Evolutionary conservation across 2,329 filamentous ascomycete species (phyloP).

Genomic region (Curvularia hawaiiensis): DNA sequence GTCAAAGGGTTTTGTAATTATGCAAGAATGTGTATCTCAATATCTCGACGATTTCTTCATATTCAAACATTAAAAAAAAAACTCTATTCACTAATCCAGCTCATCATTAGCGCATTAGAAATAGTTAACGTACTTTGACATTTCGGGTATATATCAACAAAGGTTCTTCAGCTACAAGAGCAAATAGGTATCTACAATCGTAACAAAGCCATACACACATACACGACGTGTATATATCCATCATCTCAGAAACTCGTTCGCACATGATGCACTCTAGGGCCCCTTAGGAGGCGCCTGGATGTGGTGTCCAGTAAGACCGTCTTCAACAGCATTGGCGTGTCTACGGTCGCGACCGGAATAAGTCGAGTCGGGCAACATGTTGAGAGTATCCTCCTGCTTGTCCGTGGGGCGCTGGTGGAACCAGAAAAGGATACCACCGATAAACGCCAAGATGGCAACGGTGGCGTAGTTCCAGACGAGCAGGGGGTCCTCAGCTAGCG

Average conservation of each 20-base stretch:
- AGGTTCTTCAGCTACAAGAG: constrained; percentile 1
- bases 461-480: constrained; percentile 74
- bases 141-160: not conserved
- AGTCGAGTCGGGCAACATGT: constrained; percentile 58
- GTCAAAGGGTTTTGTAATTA: not conserved
- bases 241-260: not conserved
- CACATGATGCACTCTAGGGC: not conserved
- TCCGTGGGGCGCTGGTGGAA: constrained; percentile 69
- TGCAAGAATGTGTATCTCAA: not conserved
- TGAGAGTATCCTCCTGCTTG: constrained; percentile 69
- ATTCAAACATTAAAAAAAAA: not conserved
- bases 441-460: constrained; percentile 65
- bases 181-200: constrained; percentile 8
- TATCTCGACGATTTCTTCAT: not conserved
- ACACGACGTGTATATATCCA: not conserved
- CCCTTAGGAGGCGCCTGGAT: not conserved
- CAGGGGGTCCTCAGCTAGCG: constrained; percentile 66
- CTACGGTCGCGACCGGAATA: constrained; percentile 41
- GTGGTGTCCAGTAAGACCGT: constrained; percentile 12
- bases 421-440: constrained; percentile 72
- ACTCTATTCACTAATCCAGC: too few species aligned
- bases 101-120: not conserved
- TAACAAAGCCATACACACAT: not conserved
- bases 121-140: not conserved
- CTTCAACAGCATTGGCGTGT: constrained; percentile 22